Conservation (phyloP, 2,329 filamentous ascomycete species). For the Orbilia quercus region DNA sequence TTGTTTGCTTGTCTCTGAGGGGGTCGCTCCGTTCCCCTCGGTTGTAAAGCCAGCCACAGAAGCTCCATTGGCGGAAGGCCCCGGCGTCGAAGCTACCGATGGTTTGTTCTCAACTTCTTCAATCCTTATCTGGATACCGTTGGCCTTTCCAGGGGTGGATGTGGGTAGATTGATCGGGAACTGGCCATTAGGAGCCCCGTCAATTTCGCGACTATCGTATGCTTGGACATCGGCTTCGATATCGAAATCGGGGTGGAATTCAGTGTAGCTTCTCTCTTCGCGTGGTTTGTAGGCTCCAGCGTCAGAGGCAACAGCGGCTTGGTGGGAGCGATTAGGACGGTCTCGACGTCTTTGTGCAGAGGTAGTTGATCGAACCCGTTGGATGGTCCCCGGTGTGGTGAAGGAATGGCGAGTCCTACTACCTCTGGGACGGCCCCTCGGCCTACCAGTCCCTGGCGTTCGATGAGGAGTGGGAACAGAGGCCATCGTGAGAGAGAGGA, state of each 20-base stretch:
- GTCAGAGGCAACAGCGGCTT: slow-evolving; percentile 65
- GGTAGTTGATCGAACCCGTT: slow-evolving; percentile 35
- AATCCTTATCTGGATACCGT: slow-evolving; percentile 65
- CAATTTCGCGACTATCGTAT: slow-evolving; percentile 84
- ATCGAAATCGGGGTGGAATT: slow-evolving; percentile 95
- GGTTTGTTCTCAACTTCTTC: slow-evolving; percentile 62
- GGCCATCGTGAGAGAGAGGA: slow-evolving; percentile 35
- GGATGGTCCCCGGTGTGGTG: slow-evolving; percentile 27
- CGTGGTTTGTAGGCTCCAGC: slow-evolving; percentile 96
- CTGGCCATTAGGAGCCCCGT: slow-evolving; percentile 67
- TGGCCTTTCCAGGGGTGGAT: slow-evolving; percentile 61
- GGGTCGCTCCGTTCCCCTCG: slow-evolving; percentile 37
- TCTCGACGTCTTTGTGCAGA: slow-evolving; percentile 29
- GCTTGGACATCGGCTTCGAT: slow-evolving; percentile 83
- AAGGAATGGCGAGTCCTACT: slow-evolving; percentile 52
- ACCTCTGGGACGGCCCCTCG: slow-evolving; percentile 49
- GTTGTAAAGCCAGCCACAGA: slow-evolving; percentile 13
- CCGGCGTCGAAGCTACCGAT: slow-evolving; percentile 63
- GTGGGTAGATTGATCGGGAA: slow-evolving; percentile 26
- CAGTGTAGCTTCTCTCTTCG: slow-evolving; percentile 96
- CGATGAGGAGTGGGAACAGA: slow-evolving; percentile 42
- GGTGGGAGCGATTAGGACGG: slow-evolving; percentile 45
- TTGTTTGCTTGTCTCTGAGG: slow-evolving; percentile 43
- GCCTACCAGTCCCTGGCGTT: slow-evolving; percentile 51
- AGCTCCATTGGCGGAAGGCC: slow-evolving; percentile 34